Percentiles rank a stretch among this genome's conserved stretches.
Evolutionary conservation across 768 basidiomycete species (phyloP).

Genomic region (Psilocybe tampanensis): DNA sequence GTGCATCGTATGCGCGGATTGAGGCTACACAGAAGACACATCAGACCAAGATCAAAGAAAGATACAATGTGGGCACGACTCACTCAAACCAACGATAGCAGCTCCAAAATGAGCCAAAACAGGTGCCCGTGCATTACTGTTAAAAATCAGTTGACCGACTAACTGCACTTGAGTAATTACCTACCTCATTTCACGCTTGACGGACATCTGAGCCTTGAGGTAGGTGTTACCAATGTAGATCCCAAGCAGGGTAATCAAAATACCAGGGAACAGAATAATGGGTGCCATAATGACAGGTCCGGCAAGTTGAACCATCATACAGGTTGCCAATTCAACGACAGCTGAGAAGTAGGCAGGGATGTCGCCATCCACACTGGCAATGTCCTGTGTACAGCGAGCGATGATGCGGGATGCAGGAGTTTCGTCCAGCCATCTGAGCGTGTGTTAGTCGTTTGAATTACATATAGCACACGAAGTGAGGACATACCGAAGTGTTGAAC

Average conservation of each 20-base stretch:
- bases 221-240: conserved; percentile 45
- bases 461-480: not conserved
- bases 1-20: conserved; percentile 69
- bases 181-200: conserved; percentile 34
- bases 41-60: not conserved
- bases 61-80: conserved; percentile 7
- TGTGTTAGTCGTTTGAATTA: conserved; percentile 41
- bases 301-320: conserved; percentile 43
- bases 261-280: conserved; percentile 47
- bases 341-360: conserved; percentile 29
- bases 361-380: conserved; percentile 54
- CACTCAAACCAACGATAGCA: conserved; percentile 57
- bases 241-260: conserved; percentile 44
- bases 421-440: conserved; percentile 49
- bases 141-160: not conserved
- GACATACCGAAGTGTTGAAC: conserved; percentile 59
- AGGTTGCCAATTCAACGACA: conserved; percentile 30
- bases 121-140: conserved; percentile 31
- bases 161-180: not conserved
- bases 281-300: conserved; percentile 49
- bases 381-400: conserved; percentile 68
- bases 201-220: conserved; percentile 47
- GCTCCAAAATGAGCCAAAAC: conserved; percentile 48
- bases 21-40: conserved; percentile 36
- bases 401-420: conserved; percentile 58